Evolutionary conservation across 495 filamentous ascomycete species (phyloP).

Genomic region (Podospora comata): DNA sequence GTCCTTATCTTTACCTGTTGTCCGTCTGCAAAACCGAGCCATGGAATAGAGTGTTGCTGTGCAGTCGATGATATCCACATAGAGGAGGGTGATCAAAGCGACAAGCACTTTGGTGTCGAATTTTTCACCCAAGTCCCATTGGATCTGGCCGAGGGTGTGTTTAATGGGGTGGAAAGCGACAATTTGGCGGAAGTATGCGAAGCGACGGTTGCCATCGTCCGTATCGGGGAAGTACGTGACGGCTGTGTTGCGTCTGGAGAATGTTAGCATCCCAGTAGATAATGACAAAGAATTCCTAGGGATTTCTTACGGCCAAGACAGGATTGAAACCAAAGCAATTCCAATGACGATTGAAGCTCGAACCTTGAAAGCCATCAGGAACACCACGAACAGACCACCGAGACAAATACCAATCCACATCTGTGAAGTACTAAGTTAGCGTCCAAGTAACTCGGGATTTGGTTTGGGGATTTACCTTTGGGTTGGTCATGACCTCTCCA

Average conservation of each 20-base stretch:
- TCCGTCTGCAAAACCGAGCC: constrained; percentile 70
- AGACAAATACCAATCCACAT: constrained; percentile 76
- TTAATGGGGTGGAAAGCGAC: constrained; percentile 74
- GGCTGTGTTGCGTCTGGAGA: constrained; percentile 55
- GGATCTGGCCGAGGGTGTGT: constrained; percentile 58
- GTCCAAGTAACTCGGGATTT: neutral
- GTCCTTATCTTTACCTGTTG: constrained; percentile 54
- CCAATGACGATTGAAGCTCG: constrained; percentile 80
- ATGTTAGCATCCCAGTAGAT: constrained; percentile 4
- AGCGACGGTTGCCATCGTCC: constrained; percentile 57
- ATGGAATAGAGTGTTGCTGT: constrained; percentile 72
- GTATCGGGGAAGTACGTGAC: constrained; percentile 80
- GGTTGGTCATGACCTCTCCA: constrained; percentile 61
- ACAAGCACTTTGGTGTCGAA: constrained; percentile 62
- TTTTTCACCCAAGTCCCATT: constrained; percentile 58
- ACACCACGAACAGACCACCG: constrained; percentile 70
- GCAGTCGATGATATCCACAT: constrained; percentile 74
- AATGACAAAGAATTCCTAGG: neutral
- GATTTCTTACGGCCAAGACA: constrained; percentile 66
- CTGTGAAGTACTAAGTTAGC: constrained; percentile 33
- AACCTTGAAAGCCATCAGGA: constrained; percentile 76
- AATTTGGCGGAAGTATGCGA: constrained; percentile 75
- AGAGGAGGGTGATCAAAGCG: constrained; percentile 79
- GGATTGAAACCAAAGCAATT: constrained; percentile 74
- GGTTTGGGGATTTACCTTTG: constrained; percentile 45